phyloP scores from a whole-genome alignment of 148 eudicot genomes.

The Spergularia marina region DNA sequence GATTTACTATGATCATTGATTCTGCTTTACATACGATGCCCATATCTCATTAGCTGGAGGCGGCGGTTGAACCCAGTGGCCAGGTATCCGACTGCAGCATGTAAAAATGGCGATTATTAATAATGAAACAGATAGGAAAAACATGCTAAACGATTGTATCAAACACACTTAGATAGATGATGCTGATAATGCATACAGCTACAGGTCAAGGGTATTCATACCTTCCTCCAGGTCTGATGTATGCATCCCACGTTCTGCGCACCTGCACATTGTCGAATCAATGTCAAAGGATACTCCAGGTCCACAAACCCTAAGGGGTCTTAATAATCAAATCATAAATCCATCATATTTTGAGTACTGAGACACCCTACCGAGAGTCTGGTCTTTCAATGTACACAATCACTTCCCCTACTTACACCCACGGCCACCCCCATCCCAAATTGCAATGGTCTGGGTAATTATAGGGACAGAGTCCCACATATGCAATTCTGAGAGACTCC shows the following conservation, averaged over 20 bases:
- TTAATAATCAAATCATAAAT: background rate
- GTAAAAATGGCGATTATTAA: background rate
- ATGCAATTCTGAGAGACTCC: too few species aligned
- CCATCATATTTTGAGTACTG: too few species aligned
- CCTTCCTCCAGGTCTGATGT: slow-evolving; percentile 90
- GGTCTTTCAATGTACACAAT: too few species aligned
- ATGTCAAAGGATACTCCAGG: slow-evolving; percentile 10
- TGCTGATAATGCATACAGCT: too few species aligned
- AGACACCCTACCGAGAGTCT: too few species aligned
- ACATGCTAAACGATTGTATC: background rate
- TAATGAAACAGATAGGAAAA: background rate
- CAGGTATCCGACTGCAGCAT: slow-evolving; percentile 84
- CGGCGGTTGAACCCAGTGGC: slow-evolving; percentile 95
- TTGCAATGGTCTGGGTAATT: too few species aligned
- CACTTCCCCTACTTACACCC: too few species aligned
- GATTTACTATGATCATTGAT: slow-evolving; percentile 23
- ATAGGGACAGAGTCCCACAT: too few species aligned
- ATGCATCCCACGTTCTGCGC: slow-evolving; percentile 87
- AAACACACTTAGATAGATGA: too few species aligned
- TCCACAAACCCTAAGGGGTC: background rate
- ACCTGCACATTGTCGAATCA: slow-evolving; percentile 49
- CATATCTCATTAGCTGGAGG: slow-evolving; percentile 83
- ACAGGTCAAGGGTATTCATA: slow-evolving; percentile 22
- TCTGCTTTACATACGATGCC: slow-evolving; percentile 83
- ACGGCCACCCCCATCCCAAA: too few species aligned